Evolutionary conservation across 2,329 filamentous ascomycete species (phyloP).

Genomic region (Zasmidium citrigriseum): DNA sequence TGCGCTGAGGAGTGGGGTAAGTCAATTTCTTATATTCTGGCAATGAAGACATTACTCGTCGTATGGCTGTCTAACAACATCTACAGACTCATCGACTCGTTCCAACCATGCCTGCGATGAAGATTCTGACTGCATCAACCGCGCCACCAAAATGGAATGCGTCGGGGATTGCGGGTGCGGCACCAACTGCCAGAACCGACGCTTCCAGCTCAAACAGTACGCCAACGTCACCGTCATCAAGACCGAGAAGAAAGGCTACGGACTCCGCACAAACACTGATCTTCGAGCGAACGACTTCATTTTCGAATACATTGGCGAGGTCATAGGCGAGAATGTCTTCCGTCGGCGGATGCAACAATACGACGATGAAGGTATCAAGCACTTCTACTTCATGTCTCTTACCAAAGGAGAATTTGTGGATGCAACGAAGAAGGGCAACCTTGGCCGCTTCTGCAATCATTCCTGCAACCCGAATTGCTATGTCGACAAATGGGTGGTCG

Average conservation of each 20-base stretch:
- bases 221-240: slow-evolving; percentile 93
- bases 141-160: slow-evolving; percentile 97
- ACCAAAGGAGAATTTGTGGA: slow-evolving; percentile 96
- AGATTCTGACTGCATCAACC: slow-evolving; percentile 97
- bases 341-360: slow-evolving; percentile 89
- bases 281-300: slow-evolving; percentile 87
- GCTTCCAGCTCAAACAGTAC: slow-evolving; percentile 88
- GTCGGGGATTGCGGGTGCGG: slow-evolving; percentile 85
- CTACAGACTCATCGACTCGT: slow-evolving; percentile 50
- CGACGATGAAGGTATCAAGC: slow-evolving; percentile 93
- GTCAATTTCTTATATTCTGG: slow-evolving; percentile 37
- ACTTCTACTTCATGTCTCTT: slow-evolving; percentile 99
- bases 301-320: slow-evolving; percentile 97
- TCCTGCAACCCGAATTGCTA: slow-evolving; percentile 99
- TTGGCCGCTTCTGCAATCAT: slow-evolving; percentile 97
- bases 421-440: slow-evolving; percentile 92
- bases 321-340: slow-evolving; percentile 91
- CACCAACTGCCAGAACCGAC: slow-evolving; percentile 84
- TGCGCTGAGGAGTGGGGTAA: slow-evolving; percentile 93
- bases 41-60: slow-evolving; percentile 3
- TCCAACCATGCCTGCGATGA: slow-evolving; percentile 87
- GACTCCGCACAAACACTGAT: slow-evolving; percentile 77
- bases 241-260: slow-evolving; percentile 96
- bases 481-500: slow-evolving; percentile 99
- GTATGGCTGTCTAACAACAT: slow-evolving; percentile 2